Percentiles rank a stretch among this genome's conserved stretches.
Evolutionary conservation across 2,329 filamentous ascomycete species (phyloP).

Genomic region (Claviceps pusilla): DNA sequence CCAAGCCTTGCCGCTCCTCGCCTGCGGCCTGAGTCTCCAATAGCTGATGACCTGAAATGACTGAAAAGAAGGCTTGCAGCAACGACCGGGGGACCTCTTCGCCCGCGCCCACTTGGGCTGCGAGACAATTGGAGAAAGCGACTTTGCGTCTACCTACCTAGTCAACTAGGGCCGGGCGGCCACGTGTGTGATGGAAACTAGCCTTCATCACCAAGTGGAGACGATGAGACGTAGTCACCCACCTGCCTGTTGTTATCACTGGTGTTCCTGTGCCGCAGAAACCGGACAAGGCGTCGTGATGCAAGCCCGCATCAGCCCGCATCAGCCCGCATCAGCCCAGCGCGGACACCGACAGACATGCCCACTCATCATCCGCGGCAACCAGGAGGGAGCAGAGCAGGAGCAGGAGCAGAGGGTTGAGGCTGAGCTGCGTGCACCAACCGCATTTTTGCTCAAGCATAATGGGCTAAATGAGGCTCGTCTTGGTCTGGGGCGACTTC

Average conservation of each 20-base stretch:
- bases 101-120: background rate
- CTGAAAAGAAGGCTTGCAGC: background rate
- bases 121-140: background rate
- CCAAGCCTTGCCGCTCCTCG: background rate
- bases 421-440: background rate
- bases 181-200: slow-evolving; percentile 8
- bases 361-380: background rate
- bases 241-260: background rate
- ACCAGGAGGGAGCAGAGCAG: background rate
- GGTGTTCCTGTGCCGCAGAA: background rate
- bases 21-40: background rate
- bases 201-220: background rate
- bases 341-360: background rate
- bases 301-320: background rate
- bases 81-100: background rate
- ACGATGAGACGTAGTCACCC: background rate
- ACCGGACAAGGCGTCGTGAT: background rate
- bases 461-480: too few species aligned
- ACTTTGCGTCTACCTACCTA: slow-evolving; percentile 1
- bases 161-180: slow-evolving; percentile 8
- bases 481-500: too few species aligned
- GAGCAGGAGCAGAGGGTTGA: background rate
- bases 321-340: background rate
- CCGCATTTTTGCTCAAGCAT: background rate
- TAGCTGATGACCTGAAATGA: background rate